Percentiles rank a stretch among this genome's conserved stretches.
These are phyloP conservation scores for Stemphylium vesicarium DNA, from an alignment of 2,329 filamentous ascomycete genomes.

Conservation along the genomic window DNA sequence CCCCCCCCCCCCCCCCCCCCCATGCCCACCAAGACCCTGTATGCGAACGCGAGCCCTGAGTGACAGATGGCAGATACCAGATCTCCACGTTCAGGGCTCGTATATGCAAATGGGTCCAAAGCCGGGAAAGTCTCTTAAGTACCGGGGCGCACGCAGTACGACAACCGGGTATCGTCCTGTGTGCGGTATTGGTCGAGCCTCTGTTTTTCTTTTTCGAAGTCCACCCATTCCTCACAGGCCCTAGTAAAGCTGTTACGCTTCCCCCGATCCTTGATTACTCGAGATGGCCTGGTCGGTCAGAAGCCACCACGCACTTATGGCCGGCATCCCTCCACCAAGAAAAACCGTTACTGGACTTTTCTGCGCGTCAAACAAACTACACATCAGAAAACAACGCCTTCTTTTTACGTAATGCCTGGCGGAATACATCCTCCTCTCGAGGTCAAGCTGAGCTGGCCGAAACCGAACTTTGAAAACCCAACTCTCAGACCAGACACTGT, in stretches of 20 bases:
- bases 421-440: constrained; percentile 37
- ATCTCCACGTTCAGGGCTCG: constrained; percentile 6
- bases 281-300: background rate
- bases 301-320: constrained; percentile 25
- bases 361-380: background rate
- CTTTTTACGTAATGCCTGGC: constrained; percentile 34
- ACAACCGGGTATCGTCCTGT: background rate
- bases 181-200: background rate
- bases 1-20: too few relatives aligned
- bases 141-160: constrained; percentile 5
- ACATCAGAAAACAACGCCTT: background rate
- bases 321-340: constrained; percentile 23
- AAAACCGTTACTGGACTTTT: background rate
- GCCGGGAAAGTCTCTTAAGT: constrained; percentile 2
- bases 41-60: background rate
- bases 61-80: background rate
- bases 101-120: constrained; percentile 10
- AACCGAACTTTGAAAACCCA: constrained; percentile 33
- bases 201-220: constrained; percentile 4
- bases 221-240: constrained; percentile 4
- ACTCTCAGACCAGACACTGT: constrained; percentile 27
- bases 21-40: background rate
- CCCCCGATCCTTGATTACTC: constrained; percentile 6
- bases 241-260: constrained; percentile 6
- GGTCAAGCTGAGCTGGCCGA: constrained; percentile 33